A percentile compares a stretch with the other conserved stretches of the same genome.
These are phyloP conservation scores for Neopestalotiopsis sp. DNA, from an alignment of 2,329 filamentous ascomycete genomes.

Conservation along the genomic window DNA sequence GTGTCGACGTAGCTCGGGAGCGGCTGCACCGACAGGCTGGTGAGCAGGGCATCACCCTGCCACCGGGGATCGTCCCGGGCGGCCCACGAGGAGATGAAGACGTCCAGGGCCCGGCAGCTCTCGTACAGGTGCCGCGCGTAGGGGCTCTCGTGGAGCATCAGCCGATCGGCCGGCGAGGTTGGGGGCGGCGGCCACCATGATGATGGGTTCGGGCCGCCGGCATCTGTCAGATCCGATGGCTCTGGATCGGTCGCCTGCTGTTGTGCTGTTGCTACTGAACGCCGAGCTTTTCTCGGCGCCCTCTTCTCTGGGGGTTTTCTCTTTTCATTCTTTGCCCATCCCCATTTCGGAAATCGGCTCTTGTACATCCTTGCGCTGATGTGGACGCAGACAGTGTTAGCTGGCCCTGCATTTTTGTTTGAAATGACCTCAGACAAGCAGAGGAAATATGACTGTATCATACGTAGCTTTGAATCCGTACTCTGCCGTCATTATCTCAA, in stretches of 20 bases:
- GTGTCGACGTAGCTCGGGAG: neutral
- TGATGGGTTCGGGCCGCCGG: neutral
- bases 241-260: neutral
- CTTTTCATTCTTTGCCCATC: neutral
- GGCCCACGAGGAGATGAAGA: neutral
- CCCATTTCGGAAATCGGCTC: neutral
- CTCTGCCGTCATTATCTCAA: slow-evolving; percentile 1
- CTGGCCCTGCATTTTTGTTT: too few relatives aligned
- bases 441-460: neutral
- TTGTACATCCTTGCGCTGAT: neutral
- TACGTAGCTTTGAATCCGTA: slow-evolving; percentile 4
- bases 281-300: neutral
- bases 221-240: neutral
- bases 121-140: neutral
- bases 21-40: neutral
- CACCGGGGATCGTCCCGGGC: neutral
- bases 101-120: neutral
- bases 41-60: neutral
- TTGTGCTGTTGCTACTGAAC: neutral
- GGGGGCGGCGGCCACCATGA: neutral
- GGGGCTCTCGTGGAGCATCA: neutral
- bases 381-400: neutral
- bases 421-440: too few relatives aligned
- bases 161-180: neutral
- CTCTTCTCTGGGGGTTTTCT: neutral